These are phyloP conservation scores for Epichloe uncinata DNA, from an alignment of 2,329 filamentous ascomycete genomes.

Conservation along the genomic window DNA sequence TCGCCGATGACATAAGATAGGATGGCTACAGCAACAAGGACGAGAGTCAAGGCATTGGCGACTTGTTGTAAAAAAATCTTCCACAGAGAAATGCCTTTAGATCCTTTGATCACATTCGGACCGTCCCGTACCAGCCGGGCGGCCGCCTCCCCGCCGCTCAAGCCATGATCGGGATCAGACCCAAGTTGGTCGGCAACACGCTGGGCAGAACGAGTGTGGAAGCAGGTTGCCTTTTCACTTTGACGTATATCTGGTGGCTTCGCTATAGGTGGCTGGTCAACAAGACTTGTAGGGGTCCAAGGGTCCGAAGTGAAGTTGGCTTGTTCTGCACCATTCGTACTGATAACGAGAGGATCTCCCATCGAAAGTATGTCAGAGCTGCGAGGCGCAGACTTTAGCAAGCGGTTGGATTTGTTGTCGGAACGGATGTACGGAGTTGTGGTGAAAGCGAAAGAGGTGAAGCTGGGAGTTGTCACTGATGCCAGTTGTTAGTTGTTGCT, in stretches of 20 bases:
- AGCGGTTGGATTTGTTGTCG: conserved; percentile 4
- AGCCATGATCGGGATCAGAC: conserved; percentile 41
- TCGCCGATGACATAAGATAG: conserved; percentile 52
- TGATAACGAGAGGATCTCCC: conserved; percentile 24
- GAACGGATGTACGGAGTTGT: neutral
- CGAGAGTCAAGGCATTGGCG: conserved; percentile 62
- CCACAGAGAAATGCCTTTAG: conserved; percentile 59
- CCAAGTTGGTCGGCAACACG: conserved; percentile 24
- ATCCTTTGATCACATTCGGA: conserved; percentile 56
- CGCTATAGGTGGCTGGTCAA: conserved; percentile 28
- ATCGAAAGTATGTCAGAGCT: conserved; percentile 24
- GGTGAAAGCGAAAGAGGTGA: neutral
- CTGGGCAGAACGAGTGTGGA: conserved; percentile 23
- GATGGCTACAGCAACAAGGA: conserved; percentile 63
- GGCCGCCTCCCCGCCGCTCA: conserved; percentile 48
- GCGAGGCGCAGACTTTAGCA: conserved; percentile 4
- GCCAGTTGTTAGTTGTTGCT: neutral
- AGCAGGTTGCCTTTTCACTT: conserved; percentile 19
- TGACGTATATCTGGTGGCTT: conserved; percentile 19
- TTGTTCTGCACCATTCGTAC: conserved; percentile 29
- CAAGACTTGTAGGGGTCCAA: conserved; percentile 20
- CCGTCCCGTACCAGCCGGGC: conserved; percentile 53
- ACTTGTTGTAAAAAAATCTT: conserved; percentile 66
- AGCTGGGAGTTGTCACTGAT: neutral
- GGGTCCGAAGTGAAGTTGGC: conserved; percentile 25